Base-by-base conservation (phyloP, 768 basidiomycete species). In the Hemileccinum impolitum region DNA sequence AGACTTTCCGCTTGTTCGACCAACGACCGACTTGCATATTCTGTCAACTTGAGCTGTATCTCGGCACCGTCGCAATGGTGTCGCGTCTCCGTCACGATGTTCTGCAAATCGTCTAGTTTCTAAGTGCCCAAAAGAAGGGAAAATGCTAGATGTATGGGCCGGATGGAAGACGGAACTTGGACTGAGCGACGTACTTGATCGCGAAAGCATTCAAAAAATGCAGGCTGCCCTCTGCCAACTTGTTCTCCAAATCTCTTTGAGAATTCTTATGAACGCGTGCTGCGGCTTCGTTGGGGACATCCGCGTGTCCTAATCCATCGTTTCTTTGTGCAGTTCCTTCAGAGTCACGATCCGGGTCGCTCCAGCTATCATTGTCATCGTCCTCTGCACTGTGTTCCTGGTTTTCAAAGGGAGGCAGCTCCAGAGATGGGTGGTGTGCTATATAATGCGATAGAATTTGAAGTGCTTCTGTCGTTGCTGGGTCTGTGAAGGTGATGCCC, bases 81-180 rank as follows among this genome's bases (percentile, higher is more conserved):
- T 39, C 86, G 83, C 93, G 98, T 97, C 9, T 82, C 81, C 14
- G 71, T 67, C 44, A 96, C 79, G 64, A 94, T 86, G 1, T 70
- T 71, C 55, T 95, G 85, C 17, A 98, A 70, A 25, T 82, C 80
- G 56, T 83, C 80, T 32, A 99, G 72, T 81, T 89, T 94, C 95
- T 99, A 58, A 13, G 35, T 0, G 36, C n/a, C n/a, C n/a, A 19
- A 26, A 21, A n/a, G n/a, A n/a, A n/a, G n/a, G n/a, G n/a, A n/a
- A 30, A n/a, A 3, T 12, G 30, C 15, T 15, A 45, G 41, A 43
- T 37, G 47, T 19, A 41, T 31, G 37, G 28, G 48, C 15, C 6
- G 15, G 30, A 21, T n/a, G n/a, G n/a, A n/a, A n/a, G n/a, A n/a
- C n/a, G n/a, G n/a, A n/a, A n/a, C n/a, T n/a, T n/a, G n/a, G n/a